Evolutionary conservation across 306 rosid species (phyloP), one percentile per base, ranked within the genome.

Genomic region (Malus orientalis): DNA sequence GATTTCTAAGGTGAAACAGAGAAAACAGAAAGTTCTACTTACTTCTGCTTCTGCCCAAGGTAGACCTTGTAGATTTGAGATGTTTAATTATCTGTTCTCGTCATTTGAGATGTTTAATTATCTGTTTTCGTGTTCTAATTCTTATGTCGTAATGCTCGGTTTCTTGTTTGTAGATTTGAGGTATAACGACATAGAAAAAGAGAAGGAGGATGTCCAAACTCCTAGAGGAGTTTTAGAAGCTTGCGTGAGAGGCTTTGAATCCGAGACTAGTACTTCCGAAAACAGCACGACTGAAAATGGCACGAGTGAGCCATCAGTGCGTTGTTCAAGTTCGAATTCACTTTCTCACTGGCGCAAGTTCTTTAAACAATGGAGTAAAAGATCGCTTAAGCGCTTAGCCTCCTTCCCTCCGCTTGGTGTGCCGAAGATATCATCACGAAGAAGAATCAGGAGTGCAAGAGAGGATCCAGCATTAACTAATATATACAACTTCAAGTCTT

Each of bases 141-240:
- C 30, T 5, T 14, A 7, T 73, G 20, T 63, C 19, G 27, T 70
- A 60, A 44, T 74, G 27, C 4, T 47, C 68, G 29, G 62, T 61
- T 78, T 81, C 18, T 58, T 66, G 29, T 61, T 69, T 65, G 51
- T 76, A 93, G 98, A 93, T 77, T 85, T 88, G 86, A 88, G 90
- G 63, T 74, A 68, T 67, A 65, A 78, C 44, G 96, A 91, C 36
- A 54, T 84, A 62, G 92, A 89, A 86, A 89, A 80, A 53, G 98
- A 91, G 85, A 88, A 85, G 66, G 83, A 82, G 4, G 87, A 88
- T n/a, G 74, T 4, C 16, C 58, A 79, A 42, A 89, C 98, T 68
- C 98, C 98, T 54, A 88, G 93, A 85, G 98, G 93, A 30, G 97
- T 92, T 63, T 74, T 95, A 58, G 99, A 92, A 83, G 86, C 84